Evolutionary conservation across 495 filamentous ascomycete species (phyloP).

Genomic region (Lophium mytilinum): DNA sequence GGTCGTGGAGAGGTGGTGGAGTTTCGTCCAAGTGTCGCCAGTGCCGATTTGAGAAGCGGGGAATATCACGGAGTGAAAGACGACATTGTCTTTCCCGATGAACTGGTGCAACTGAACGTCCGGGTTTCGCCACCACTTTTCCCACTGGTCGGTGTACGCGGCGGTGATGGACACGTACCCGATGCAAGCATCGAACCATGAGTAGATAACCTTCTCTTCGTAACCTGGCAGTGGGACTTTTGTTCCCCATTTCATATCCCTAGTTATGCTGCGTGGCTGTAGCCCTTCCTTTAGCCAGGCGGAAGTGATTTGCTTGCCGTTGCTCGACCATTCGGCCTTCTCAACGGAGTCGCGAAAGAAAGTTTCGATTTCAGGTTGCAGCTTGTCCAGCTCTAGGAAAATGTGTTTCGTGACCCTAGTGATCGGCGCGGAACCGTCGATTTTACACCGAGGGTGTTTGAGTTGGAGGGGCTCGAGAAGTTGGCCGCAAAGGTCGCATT

Average conservation of each 20-base stretch:
- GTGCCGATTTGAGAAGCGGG: slow-evolving; percentile 82
- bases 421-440: slow-evolving; percentile 73
- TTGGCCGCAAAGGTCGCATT: slow-evolving; percentile 76
- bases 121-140: slow-evolving; percentile 91
- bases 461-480: slow-evolving; percentile 66
- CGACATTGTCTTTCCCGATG: slow-evolving; percentile 96
- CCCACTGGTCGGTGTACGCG: slow-evolving; percentile 85
- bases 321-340: slow-evolving; percentile 67
- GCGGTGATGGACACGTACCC: slow-evolving; percentile 94
- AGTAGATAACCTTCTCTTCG: slow-evolving; percentile 83
- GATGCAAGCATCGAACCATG: slow-evolving; percentile 98
- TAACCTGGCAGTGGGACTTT: slow-evolving; percentile 50
- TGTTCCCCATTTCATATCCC: slow-evolving; percentile 86
- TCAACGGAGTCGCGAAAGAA: slow-evolving; percentile 59
- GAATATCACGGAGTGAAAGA: slow-evolving; percentile 92
- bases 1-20: slow-evolving; percentile 80
- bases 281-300: slow-evolving; percentile 78
- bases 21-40: slow-evolving; percentile 77
- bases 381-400: slow-evolving; percentile 70
- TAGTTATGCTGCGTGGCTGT: slow-evolving; percentile 78
- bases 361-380: slow-evolving; percentile 61
- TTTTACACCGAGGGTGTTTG: slow-evolving; percentile 65
- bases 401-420: slow-evolving; percentile 63
- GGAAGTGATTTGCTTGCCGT: slow-evolving; percentile 49
- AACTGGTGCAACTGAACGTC: slow-evolving; percentile 92